These are phyloP conservation scores for Neurospora sp. DNA, from an alignment of 495 filamentous ascomycete genomes.

Conservation along the genomic window DNA sequence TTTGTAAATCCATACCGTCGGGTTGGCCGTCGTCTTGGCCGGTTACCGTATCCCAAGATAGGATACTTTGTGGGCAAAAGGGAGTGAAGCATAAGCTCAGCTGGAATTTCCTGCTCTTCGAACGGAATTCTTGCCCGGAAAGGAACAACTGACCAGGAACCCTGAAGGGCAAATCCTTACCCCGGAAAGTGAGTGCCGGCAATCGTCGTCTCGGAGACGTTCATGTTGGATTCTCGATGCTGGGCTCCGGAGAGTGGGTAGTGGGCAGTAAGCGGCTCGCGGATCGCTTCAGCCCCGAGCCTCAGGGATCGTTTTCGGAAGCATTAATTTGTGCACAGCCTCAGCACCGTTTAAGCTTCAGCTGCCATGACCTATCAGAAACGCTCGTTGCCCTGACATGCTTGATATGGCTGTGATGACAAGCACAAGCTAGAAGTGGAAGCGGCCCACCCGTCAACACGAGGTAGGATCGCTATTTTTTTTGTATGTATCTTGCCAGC, in stretches of 20 bases:
- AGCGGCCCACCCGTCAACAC: not conserved
- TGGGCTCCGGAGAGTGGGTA: not conserved
- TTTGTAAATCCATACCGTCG: not conserved
- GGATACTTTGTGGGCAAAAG: not conserved
- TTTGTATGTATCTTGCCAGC: not conserved
- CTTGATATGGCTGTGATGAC: not conserved
- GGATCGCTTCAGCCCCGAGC: not conserved
- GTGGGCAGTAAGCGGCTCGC: not conserved
- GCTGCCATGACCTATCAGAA: slow-evolving; percentile 11
- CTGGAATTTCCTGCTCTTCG: not conserved
- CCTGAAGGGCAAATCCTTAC: not conserved
- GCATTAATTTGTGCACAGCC: slow-evolving; percentile 13
- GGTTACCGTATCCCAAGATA: not conserved
- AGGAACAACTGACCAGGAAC: not conserved
- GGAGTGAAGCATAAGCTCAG: not conserved
- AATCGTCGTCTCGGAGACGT: not conserved
- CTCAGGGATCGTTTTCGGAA: not conserved
- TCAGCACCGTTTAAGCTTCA: slow-evolving; percentile 10
- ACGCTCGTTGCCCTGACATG: not conserved
- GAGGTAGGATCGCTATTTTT: not conserved
- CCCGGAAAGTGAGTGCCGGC: not conserved
- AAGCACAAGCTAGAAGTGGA: not conserved
- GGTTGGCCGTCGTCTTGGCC: not conserved
- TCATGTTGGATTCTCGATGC: not conserved
- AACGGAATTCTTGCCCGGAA: not conserved